These are phyloP conservation scores for Hymenoscyphus fraxineus DNA, from an alignment of 2,329 filamentous ascomycete genomes.

Conservation along the genomic window DNA sequence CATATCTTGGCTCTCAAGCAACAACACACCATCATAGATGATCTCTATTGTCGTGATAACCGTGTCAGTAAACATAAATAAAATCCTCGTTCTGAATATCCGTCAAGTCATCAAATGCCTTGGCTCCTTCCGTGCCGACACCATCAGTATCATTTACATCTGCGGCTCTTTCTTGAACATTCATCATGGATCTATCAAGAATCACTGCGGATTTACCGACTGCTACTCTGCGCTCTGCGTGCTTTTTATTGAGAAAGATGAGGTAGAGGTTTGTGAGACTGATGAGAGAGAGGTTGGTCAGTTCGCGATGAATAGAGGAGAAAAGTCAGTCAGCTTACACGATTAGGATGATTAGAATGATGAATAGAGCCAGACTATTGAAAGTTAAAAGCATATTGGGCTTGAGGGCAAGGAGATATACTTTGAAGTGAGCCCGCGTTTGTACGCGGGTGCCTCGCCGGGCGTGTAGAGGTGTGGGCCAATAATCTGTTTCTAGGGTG, in stretches of 20 bases:
- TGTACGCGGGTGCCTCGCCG: conserved; percentile 54
- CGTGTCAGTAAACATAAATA: conserved; percentile 46
- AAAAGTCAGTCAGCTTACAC: conserved; percentile 31
- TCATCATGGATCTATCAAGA: conserved; percentile 57
- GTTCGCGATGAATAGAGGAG: neutral
- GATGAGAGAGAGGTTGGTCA: neutral
- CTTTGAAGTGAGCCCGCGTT: conserved; percentile 50
- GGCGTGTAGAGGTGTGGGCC: conserved; percentile 63
- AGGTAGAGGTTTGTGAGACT: conserved; percentile 44
- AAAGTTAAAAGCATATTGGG: neutral
- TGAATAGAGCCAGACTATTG: conserved; percentile 52
- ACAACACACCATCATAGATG: neutral
- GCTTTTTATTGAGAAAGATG: conserved; percentile 49
- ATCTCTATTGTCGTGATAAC: neutral
- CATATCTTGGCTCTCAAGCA: neutral
- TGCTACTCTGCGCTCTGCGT: conserved; percentile 50
- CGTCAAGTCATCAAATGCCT: conserved; percentile 55
- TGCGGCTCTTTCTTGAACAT: conserved; percentile 41
- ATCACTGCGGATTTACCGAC: conserved; percentile 58
- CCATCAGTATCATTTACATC: conserved; percentile 31
- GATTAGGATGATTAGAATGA: conserved; percentile 53
- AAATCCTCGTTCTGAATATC: conserved; percentile 63
- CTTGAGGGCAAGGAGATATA: conserved; percentile 20
- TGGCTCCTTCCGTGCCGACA: conserved; percentile 38
- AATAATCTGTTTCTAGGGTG: conserved; percentile 41